These are phyloP conservation scores for Stephania yunnanensis DNA, from an alignment of 164 flowering plant genomes.

Conservation along the genomic window DNA sequence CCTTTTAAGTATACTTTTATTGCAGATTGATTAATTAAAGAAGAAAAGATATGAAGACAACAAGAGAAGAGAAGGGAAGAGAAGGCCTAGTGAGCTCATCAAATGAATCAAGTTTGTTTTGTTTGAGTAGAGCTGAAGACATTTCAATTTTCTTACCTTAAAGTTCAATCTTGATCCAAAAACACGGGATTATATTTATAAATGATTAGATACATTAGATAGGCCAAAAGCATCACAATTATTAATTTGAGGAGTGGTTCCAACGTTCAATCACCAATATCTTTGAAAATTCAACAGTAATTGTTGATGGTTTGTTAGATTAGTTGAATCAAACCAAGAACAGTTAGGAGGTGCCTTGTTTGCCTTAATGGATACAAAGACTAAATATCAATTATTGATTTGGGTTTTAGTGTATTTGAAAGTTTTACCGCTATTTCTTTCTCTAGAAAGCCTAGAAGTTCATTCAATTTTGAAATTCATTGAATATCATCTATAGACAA, in stretches of 20 bases:
- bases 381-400: background rate
- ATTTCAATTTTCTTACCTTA: slow-evolving; percentile 1
- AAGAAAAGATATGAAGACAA: background rate
- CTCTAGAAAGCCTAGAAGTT: background rate
- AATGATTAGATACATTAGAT: background rate
- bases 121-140: background rate
- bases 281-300: background rate
- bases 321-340: background rate
- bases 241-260: background rate
- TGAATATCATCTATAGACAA: background rate
- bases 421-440: too few relatives aligned
- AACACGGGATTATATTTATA: background rate
- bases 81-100: background rate
- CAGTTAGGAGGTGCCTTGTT: background rate
- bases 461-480: background rate
- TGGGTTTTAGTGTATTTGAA: too few relatives aligned
- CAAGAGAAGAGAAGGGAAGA: background rate
- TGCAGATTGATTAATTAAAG: background rate
- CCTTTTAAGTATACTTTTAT: background rate
- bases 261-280: background rate
- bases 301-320: background rate
- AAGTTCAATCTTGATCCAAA: background rate
- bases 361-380: background rate
- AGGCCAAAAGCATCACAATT: background rate
- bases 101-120: background rate